Evolutionary conservation across 208 protist genomes (phyloP), one percentile per base, ranked within the genome.

Genomic region (Jaenimonas drosophilae): DNA sequence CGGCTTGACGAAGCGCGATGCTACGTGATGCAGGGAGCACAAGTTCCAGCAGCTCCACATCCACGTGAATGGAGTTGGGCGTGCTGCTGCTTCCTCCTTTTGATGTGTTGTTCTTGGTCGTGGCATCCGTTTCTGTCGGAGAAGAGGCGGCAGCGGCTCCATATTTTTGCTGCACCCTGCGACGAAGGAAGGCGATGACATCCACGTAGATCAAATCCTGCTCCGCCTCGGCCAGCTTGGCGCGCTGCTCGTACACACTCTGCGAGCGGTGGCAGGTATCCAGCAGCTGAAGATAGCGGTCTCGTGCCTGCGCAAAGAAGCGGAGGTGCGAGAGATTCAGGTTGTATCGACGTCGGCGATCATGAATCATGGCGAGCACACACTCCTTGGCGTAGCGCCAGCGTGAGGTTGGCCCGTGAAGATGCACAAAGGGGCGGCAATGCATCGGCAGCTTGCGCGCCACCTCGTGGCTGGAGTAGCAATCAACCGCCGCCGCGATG

Each of bases 191-290:
- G 1, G 64, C 38, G 21, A 91, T 72, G 7, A 91, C 83, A 49
- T 91, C 83, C 31, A 59, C 46, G 60, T 84, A 83, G 19, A 63
- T 68, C 33, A 91, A 44, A 39, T 88, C 76, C 25, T 74, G 55
- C 57, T 91, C 83, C 0, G 60, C 54, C 31, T 83, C 83, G 12
- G 71, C 78, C 0, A 91, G 54, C 32, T 69, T 57, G 0, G 74
- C 64, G 1, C 49, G 54, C 11, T 58, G 60, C 32, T 65, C 58
- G n/a, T 46, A 48, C 12, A 90, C 47, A 42, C 54, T 57, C 23
- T 70, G 44, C 9, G 46, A 38, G 26, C 67, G 63, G 58, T 87
- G 76, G 45, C 75, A 84, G 24, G 67, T 61, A 47, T 88, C 65
- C 16, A 91, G 55, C 0, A 91, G 64, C 28, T 54, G 50, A 44